A percentile compares a stretch with the other conserved stretches of the same genome.
Conservation (phyloP, 2,329 filamentous ascomycete genomes). For the Xenosphaeropsis pyriputrescens region DNA sequence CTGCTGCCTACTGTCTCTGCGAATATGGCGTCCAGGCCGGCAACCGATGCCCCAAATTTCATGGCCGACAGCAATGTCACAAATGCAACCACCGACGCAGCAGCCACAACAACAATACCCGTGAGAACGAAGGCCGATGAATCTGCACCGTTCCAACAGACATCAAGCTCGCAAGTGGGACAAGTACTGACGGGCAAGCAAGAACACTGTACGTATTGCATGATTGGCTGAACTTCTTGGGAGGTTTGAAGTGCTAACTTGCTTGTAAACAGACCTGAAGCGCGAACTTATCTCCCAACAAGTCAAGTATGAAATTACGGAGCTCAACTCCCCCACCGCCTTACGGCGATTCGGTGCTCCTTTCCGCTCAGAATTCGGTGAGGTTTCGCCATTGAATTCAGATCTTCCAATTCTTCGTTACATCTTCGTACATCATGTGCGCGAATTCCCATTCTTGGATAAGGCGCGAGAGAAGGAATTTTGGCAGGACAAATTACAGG, state of each 20-base stretch:
- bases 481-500: constrained; percentile 96
- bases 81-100: too few relatives aligned
- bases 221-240: constrained; percentile 12
- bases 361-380: constrained; percentile 83
- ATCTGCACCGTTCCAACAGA: too few relatives aligned
- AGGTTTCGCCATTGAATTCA: constrained; percentile 85
- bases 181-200: constrained; percentile 77
- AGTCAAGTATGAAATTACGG: constrained; percentile 77
- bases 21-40: too few relatives aligned
- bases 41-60: too few relatives aligned
- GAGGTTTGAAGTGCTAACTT: background rate
- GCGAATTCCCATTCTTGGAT: constrained; percentile 95
- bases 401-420: constrained; percentile 87
- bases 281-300: constrained; percentile 86
- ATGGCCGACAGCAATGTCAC: too few relatives aligned
- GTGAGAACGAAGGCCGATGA: too few relatives aligned
- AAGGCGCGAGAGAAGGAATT: constrained; percentile 98
- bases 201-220: constrained; percentile 66
- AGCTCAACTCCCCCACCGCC: constrained; percentile 89
- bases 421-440: constrained; percentile 95
- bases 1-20: too few relatives aligned
- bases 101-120: too few relatives aligned
- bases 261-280: constrained; percentile 59
- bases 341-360: constrained; percentile 90
- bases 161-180: too few relatives aligned